Base-by-base conservation (phyloP, 176 grass and related monocot genomes). In the Aegilops sharonensis region DNA sequence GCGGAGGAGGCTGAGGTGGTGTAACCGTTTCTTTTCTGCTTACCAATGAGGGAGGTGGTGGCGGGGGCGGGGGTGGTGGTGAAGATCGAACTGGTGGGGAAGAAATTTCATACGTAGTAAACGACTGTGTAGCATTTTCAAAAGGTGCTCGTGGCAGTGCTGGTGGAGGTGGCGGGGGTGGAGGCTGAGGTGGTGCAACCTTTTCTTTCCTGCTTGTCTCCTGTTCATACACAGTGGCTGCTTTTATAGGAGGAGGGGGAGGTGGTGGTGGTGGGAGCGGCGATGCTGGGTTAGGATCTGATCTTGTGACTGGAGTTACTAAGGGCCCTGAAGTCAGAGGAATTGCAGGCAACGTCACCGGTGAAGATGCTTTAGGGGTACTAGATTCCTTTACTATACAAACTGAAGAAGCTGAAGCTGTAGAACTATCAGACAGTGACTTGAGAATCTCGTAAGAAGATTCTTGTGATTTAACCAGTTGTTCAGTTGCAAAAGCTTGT, bases 181-280 rank as follows among this genome's bases (percentile, higher is more conserved):
- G 73, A 88, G 66, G 47, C 69, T 48, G 84, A 88, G 86, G 65
- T 48, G 84, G 73, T 48, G 18, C 75, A 75, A 75, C 80, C 42
- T 65, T 87, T 36, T 74, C 40, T 72, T 79, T 47, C 39, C 24
- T 57, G 73, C 42, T 79, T 66, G 32, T 73, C 14, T 77, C 68
- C 20, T 76, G 81, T 82, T 48, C 80, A 18, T 43, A 3, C 68
- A 77, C 61, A 45, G 69, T 66, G 61, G 64, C 14, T 30, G 83
- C 79, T 88, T 84, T 90, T 64, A 24, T 23, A 75, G 40, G 42
- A 48, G 23, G 71, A 14, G 20, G 85, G 24, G 84, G 75, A 24
- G 81, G 89, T 18, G 62, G 88, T 27, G 85, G 42, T 43, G 77
- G 77, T 62, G 85, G 56, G 12, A 52, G 34, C 6, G 77, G 35